These are phyloP conservation scores for Adansonia digitata DNA, from an alignment of 345 rosid genomes.

Conservation along the genomic window DNA sequence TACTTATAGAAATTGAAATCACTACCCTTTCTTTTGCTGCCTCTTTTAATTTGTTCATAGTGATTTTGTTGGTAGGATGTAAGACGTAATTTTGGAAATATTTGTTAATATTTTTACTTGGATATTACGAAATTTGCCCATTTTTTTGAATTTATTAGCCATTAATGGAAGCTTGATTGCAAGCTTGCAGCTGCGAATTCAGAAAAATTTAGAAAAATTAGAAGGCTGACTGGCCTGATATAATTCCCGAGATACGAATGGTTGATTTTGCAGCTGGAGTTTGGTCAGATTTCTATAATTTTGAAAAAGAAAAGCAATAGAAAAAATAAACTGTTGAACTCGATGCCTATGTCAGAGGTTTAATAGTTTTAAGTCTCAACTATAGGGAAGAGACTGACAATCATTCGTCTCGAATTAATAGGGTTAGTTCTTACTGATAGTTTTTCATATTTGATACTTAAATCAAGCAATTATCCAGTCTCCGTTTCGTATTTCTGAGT, in stretches of 20 bases:
- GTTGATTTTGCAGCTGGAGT: neutral
- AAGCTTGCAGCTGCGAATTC: neutral
- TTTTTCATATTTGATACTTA: neutral
- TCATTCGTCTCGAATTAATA: neutral
- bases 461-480: neutral
- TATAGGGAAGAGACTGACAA: neutral
- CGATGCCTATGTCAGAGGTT: neutral
- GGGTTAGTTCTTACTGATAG: neutral
- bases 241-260: neutral
- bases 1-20: neutral
- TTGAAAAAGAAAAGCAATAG: neutral
- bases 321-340: neutral
- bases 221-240: neutral
- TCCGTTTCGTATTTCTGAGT: neutral
- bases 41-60: neutral
- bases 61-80: neutral
- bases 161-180: conserved; percentile 1
- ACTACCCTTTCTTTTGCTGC: neutral
- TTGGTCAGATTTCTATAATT: neutral
- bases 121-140: neutral
- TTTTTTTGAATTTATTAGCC: neutral
- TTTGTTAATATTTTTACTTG: neutral
- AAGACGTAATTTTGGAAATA: neutral
- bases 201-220: neutral
- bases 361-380: neutral